Percentiles rank a stretch among this genome's conserved stretches.
Evolutionary conservation across 1,284 basidiomycete species (phyloP).

Genomic region (Chondrostereum purpureum): DNA sequence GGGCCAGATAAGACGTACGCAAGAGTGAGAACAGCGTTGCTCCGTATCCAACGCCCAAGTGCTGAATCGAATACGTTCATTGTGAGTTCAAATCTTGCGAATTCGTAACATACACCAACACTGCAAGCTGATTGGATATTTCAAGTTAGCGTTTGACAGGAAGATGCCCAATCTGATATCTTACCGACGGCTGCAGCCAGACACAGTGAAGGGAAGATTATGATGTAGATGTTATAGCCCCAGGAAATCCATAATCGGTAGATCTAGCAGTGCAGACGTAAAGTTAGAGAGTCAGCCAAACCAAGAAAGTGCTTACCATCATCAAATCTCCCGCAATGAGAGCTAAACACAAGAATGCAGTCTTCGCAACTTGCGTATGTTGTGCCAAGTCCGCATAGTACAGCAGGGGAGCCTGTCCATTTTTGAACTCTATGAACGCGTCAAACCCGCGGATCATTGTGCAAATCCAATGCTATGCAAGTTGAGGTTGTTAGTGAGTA

Average conservation of each 20-base stretch:
- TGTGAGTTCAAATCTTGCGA: constrained; percentile 3
- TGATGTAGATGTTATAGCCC: constrained; percentile 7
- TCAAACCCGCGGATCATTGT: constrained; percentile 11
- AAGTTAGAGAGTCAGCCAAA: background rate
- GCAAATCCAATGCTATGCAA: constrained; percentile 13
- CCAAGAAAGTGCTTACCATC: constrained; percentile 9
- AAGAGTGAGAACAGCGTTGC: constrained; percentile 10
- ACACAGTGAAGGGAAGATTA: constrained; percentile 12
- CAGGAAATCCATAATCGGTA: constrained; percentile 16
- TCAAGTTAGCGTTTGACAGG: too few relatives aligned
- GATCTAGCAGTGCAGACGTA: constrained; percentile 8
- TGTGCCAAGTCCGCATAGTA: constrained; percentile 12
- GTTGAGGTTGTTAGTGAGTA: too few relatives aligned
- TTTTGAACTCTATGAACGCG: constrained; percentile 9
- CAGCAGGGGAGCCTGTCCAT: constrained; percentile 3
- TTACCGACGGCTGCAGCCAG: constrained; percentile 10
- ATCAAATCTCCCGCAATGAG: constrained; percentile 12
- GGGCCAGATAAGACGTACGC: constrained; percentile 1
- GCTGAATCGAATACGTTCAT: constrained; percentile 2
- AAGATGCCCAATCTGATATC: too few relatives aligned
- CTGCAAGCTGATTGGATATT: constrained; percentile 8
- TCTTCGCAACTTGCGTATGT: constrained; percentile 10
- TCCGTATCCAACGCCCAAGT: constrained; percentile 7
- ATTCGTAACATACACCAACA: constrained; percentile 10
- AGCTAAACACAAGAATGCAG: constrained; percentile 8